Evolutionary conservation across 2,329 filamentous ascomycete genomes (phyloP).

Genomic region (Scedosporium aurantiacum): DNA sequence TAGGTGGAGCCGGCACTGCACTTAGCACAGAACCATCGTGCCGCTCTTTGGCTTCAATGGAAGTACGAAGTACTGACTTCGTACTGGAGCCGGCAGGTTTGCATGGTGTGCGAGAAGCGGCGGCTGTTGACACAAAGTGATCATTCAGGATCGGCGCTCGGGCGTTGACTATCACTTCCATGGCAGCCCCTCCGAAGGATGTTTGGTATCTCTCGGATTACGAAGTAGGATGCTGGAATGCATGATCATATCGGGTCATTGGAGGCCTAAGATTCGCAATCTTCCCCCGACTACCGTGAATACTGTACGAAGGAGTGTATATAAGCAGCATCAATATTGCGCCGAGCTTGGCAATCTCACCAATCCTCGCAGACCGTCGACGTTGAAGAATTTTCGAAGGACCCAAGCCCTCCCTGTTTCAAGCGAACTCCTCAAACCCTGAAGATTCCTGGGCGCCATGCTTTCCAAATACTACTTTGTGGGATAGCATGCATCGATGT

Average conservation of each 20-base stretch:
- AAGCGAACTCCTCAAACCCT: not conserved
- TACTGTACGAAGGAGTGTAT: too few species aligned
- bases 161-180: not conserved
- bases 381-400: too few species aligned
- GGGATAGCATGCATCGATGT: not conserved
- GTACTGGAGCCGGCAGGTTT: too few species aligned
- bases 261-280: not conserved
- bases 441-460: not conserved
- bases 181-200: not conserved
- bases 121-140: not conserved
- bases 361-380: too few species aligned
- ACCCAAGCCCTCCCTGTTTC: not conserved
- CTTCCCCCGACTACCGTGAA: not conserved
- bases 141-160: not conserved
- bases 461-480: not conserved
- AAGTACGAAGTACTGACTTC: too few species aligned
- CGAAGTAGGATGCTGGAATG: not conserved
- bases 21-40: too few species aligned
- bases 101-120: too few species aligned
- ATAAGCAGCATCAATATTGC: not conserved
- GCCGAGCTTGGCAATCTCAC: not conserved
- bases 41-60: too few species aligned
- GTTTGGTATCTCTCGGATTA: not conserved
- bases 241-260: not conserved
- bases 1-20: too few species aligned